phyloP scores from a whole-genome alignment of 2,329 filamentous ascomycete species.

The Pseudopithomyces maydicus region DNA sequence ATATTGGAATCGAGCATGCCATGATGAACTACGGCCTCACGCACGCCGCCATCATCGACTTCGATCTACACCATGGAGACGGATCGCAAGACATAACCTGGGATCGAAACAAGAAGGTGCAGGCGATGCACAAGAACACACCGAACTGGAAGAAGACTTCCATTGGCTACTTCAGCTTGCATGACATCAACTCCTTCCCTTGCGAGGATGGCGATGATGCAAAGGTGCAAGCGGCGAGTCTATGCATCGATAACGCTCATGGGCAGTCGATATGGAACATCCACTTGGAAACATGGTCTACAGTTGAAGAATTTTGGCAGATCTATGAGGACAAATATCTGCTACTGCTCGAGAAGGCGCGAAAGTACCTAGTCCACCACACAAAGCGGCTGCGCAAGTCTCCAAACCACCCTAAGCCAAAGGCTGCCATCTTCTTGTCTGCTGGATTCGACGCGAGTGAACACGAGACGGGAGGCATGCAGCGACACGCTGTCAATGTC shows the following conservation, averaged over 20 bases:
- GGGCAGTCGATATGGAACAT: constrained; percentile 96
- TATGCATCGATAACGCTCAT: constrained; percentile 93
- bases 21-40: constrained; percentile 83
- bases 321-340: constrained; percentile 82
- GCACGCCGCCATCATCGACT: constrained; percentile 74
- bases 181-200: constrained; percentile 98
- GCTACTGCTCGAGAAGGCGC: constrained; percentile 78
- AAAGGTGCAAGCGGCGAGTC: constrained; percentile 90
- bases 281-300: constrained; percentile 87
- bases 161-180: constrained; percentile 94
- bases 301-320: constrained; percentile 82
- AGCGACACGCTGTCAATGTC: constrained; percentile 92
- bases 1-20: constrained; percentile 93
- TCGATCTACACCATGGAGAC: constrained; percentile 50
- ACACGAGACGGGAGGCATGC: constrained; percentile 91
- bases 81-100: constrained; percentile 95
- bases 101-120: constrained; percentile 79
- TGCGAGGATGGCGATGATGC: constrained; percentile 93
- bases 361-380: constrained; percentile 75
- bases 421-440: constrained; percentile 90
- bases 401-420: constrained; percentile 66
- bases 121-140: constrained; percentile 69
- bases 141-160: constrained; percentile 79
- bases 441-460: constrained; percentile 97
- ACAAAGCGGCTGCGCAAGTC: constrained; percentile 66